Percentiles rank a stretch among this genome's conserved stretches.
phyloP scores from a whole-genome alignment of 1,139 yeast genomes.

The Lodderomyces pseudojiufengensis region DNA sequence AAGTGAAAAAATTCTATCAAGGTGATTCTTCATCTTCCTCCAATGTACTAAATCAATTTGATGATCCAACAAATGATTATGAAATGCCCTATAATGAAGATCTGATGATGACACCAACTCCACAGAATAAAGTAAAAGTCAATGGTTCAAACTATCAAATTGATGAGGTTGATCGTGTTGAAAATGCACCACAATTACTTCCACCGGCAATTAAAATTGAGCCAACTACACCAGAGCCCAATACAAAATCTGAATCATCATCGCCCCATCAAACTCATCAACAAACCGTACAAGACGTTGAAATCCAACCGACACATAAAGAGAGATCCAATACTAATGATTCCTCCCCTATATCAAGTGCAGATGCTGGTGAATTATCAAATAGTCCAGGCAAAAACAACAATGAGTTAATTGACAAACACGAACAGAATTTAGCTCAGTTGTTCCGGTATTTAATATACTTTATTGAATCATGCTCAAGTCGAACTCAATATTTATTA shows the following conservation, averaged over 20 bases:
- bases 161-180: slow-evolving; percentile 4
- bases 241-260: neutral
- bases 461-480: slow-evolving; percentile 17
- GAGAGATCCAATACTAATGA: slow-evolving; percentile 4
- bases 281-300: slow-evolving; percentile 8
- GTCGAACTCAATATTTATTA: slow-evolving; percentile 25
- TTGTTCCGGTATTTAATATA: slow-evolving; percentile 10
- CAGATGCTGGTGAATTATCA: neutral
- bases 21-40: slow-evolving; percentile 13
- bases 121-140: neutral
- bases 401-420: slow-evolving; percentile 8
- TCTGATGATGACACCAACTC: neutral
- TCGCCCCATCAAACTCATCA: neutral
- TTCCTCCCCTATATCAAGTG: neutral
- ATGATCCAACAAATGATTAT: slow-evolving; percentile 4
- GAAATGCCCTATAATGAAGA: neutral
- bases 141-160: neutral
- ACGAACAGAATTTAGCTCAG: slow-evolving; percentile 11
- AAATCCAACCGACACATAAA: slow-evolving; percentile 5
- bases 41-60: slow-evolving; percentile 2
- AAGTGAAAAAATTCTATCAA: slow-evolving; percentile 12
- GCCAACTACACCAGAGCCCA: slow-evolving; percentile 4
- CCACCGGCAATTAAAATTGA: slow-evolving; percentile 6
- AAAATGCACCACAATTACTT: slow-evolving; percentile 2
- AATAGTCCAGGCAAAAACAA: too few relatives aligned